Conservation (phyloP, 345 rosid species). For the Turnera subulata region DNA sequence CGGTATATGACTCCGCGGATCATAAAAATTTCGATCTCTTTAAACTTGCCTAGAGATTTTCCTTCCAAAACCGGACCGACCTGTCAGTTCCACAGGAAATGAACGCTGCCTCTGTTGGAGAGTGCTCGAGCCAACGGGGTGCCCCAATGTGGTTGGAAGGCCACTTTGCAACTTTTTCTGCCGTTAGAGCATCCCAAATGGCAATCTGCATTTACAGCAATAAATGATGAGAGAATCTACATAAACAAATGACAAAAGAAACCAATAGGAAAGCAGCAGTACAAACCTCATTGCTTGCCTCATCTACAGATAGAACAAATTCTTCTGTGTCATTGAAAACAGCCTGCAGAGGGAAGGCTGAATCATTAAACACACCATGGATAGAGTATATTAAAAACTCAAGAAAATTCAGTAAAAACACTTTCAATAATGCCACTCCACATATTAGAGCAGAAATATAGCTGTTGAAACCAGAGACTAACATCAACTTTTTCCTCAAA, state of each 20-base stretch:
- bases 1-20: background rate
- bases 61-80: constrained; percentile 61
- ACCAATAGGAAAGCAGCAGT: background rate
- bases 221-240: background rate
- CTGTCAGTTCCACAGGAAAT: constrained; percentile 59
- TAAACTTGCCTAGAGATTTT: constrained; percentile 20
- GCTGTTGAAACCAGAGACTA: no score
- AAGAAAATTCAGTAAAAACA: no score
- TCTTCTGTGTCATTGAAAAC: constrained; percentile 77
- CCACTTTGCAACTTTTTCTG: constrained; percentile 72
- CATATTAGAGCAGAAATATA: no score
- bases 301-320: constrained; percentile 64
- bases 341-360: constrained; percentile 47
- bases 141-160: constrained; percentile 66
- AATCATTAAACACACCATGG: background rate
- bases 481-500: no score
- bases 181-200: constrained; percentile 73
- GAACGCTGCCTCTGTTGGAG: constrained; percentile 64
- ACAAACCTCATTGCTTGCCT: constrained; percentile 55
- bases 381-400: background rate
- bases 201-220: constrained; percentile 47
- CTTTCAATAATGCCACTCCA: no score
- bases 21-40: background rate
- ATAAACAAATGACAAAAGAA: background rate
- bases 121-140: constrained; percentile 85